phyloP scores from a whole-genome alignment of 352 stramenopile species.

The Phytopythium delawarense region DNA sequence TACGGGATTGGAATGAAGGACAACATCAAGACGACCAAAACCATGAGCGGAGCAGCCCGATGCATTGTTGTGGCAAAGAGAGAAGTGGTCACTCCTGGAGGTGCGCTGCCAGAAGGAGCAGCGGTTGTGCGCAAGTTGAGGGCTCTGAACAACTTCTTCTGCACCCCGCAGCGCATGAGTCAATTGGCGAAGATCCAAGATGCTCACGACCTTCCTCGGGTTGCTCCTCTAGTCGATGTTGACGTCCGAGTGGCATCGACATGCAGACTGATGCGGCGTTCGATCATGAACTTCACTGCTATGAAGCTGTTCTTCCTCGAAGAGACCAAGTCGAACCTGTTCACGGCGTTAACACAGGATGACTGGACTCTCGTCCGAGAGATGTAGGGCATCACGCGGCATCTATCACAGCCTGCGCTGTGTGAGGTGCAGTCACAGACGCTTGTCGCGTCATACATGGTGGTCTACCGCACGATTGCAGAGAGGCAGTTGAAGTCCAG shows the following conservation, averaged over 20 bases:
- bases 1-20: too few species aligned
- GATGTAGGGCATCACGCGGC: not conserved
- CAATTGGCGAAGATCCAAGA: not conserved
- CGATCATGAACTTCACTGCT: not conserved
- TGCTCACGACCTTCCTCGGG: not conserved
- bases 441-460: not conserved
- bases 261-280: not conserved
- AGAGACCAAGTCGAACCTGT: not conserved
- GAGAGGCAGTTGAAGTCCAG: not conserved
- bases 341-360: not conserved
- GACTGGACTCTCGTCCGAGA: not conserved
- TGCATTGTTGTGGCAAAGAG: too few species aligned
- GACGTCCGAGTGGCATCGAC: not conserved
- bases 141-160: too few species aligned
- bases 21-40: too few species aligned
- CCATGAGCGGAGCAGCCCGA: too few species aligned
- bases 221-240: not conserved
- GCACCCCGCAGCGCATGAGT: too few species aligned
- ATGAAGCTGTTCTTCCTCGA: not conserved
- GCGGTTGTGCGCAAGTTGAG: too few species aligned
- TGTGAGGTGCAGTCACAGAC: not conserved
- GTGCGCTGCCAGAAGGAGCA: not conserved
- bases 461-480: not conserved
- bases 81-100: not conserved
- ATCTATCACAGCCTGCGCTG: not conserved